A percentile compares a stretch with the other conserved stretches of the same genome.
These are phyloP conservation scores for Sugiyamaella japonica DNA, from an alignment of 1,139 yeast species.

Conservation along the genomic window DNA sequence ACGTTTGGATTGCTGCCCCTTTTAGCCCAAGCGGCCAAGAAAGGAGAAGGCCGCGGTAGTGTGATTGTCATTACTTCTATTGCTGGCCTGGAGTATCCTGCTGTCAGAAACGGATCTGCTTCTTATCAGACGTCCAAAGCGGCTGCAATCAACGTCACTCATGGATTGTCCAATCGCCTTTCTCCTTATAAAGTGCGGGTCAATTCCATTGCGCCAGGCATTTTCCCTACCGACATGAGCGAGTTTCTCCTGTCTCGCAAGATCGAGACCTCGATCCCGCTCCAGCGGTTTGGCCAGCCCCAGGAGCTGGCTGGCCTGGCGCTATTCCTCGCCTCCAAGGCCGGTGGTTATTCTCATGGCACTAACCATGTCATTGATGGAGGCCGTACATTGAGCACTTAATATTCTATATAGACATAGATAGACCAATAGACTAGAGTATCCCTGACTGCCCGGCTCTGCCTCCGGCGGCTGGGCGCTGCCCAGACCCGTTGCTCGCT, in stretches of 20 bases:
- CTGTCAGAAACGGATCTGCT: slow-evolving; percentile 63
- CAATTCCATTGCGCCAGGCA: slow-evolving; percentile 20
- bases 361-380: slow-evolving; percentile 70
- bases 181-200: slow-evolving; percentile 19
- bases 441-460: too few relatives aligned
- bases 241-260: slow-evolving; percentile 4
- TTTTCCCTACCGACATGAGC: slow-evolving; percentile 22
- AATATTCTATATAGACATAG: too few relatives aligned
- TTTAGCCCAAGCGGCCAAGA: slow-evolving; percentile 21
- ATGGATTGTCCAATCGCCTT: slow-evolving; percentile 54
- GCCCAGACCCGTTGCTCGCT: slow-evolving; percentile 1
- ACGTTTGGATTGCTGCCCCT: slow-evolving; percentile 22
- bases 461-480: slow-evolving; percentile 2
- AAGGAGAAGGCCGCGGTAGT: slow-evolving; percentile 33
- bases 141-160: slow-evolving; percentile 71
- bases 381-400: slow-evolving; percentile 41
- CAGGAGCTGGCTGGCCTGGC: slow-evolving; percentile 21
- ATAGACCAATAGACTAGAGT: background rate
- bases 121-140: slow-evolving; percentile 85
- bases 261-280: slow-evolving; percentile 17
- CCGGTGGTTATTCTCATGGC: slow-evolving; percentile 67
- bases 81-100: slow-evolving; percentile 74
- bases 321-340: slow-evolving; percentile 53
- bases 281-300: slow-evolving; percentile 18
- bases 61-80: slow-evolving; percentile 85